Conservation (phyloP, 139 green algal genomes). For the Tetradesmus obliquus region DNA sequence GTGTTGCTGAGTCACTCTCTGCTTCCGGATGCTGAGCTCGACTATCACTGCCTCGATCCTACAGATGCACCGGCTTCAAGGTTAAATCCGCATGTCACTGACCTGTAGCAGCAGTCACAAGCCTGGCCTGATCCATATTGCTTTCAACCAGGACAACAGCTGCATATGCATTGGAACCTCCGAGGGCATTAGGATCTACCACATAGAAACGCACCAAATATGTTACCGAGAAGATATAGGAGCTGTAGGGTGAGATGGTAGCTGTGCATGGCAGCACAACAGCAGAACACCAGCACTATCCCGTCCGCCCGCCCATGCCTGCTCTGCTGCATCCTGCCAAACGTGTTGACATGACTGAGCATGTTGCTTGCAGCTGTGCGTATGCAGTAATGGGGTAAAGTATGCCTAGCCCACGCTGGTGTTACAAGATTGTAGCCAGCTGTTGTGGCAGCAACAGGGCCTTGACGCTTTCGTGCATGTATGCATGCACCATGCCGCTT, state of each 20-base stretch:
- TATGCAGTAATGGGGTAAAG: neutral
- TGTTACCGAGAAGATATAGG: slow-evolving; percentile 68
- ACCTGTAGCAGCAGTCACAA: slow-evolving; percentile 30
- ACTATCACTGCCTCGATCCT: neutral
- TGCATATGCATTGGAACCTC: slow-evolving; percentile 71
- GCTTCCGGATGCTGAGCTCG: neutral
- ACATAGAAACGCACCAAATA: slow-evolving; percentile 61
- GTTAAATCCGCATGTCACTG: slow-evolving; percentile 14
- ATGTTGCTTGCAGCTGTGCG: neutral
- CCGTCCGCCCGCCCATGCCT: too few relatives aligned
- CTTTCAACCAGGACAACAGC: slow-evolving; percentile 81
- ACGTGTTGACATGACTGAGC: too few relatives aligned
- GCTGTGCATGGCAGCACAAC: neutral
- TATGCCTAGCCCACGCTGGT: too few relatives aligned
- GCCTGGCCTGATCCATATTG: slow-evolving; percentile 57
- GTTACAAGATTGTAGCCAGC: too few relatives aligned
- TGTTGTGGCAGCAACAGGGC: too few relatives aligned
- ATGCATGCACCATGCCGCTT: neutral
- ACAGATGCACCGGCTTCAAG: neutral
- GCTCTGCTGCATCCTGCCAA: too few relatives aligned
- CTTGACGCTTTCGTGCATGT: neutral
- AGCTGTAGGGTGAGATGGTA: slow-evolving; percentile 63
- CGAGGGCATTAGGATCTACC: slow-evolving; percentile 76
- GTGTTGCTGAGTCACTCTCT: neutral
- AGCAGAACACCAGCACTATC: neutral